Evolutionary conservation across 2,329 filamentous ascomycete species (phyloP).

Genomic region (Diaporthe australafricana): DNA sequence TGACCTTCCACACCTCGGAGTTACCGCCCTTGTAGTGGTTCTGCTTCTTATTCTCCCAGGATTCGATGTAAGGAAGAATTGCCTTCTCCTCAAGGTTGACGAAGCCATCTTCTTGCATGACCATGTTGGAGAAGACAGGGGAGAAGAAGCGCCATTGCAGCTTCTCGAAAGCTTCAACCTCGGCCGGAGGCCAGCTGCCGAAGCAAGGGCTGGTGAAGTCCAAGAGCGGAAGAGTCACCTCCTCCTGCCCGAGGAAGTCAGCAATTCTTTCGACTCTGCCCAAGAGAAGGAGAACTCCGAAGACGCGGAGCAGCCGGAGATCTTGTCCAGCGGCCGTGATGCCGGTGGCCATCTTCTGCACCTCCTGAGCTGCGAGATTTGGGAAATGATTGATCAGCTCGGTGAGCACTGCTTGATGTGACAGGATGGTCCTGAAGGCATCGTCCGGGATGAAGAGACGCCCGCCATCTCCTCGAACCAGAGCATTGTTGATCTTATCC

Average conservation of each 20-base stretch:
- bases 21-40: constrained; percentile 39
- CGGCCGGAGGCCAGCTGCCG: constrained; percentile 27
- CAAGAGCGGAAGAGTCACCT: constrained; percentile 21
- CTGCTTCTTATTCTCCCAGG: constrained; percentile 33
- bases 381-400: constrained; percentile 29
- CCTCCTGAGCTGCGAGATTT: constrained; percentile 5
- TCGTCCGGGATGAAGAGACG: constrained; percentile 35
- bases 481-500: constrained; percentile 32
- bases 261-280: constrained; percentile 28
- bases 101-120: constrained; percentile 28
- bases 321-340: constrained; percentile 18
- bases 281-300: constrained; percentile 33
- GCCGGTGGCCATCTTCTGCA: constrained; percentile 25
- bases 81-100: constrained; percentile 35
- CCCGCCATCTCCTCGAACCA: constrained; percentile 34
- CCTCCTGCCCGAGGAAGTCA: constrained; percentile 20
- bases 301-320: constrained; percentile 24
- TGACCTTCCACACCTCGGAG: constrained; percentile 38
- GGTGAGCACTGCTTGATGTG: constrained; percentile 20
- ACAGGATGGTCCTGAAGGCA: constrained; percentile 23
- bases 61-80: constrained; percentile 36
- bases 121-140: constrained; percentile 33
- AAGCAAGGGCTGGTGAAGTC: constrained; percentile 29
- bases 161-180: constrained; percentile 33
- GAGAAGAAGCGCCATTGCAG: constrained; percentile 36